Evolutionary conservation across 192 early-diverging fungal genomes (phyloP), one percentile per base, ranked within the genome.

Genomic region (Diversispora eburnea): DNA sequence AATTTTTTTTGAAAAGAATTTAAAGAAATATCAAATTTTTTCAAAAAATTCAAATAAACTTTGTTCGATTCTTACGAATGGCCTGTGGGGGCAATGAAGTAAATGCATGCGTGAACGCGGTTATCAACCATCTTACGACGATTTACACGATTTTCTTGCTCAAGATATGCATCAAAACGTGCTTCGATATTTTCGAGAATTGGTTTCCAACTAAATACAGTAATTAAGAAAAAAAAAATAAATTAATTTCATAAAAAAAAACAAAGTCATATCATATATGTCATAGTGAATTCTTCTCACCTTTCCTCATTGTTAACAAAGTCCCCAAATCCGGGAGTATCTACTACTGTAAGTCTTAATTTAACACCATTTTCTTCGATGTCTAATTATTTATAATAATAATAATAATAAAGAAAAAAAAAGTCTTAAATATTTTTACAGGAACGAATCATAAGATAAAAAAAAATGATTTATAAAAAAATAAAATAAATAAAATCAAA

Each of bases 231-330:
- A 45, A 39, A 8, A 33, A 33, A 1, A 33, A 33, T 33, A 33
- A 33, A 33, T 33, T 33, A 33, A 33, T 33, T 33, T 33, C 25
- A 41, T 13, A 15, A 17, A 52, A 61, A 51, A 19, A 55, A 49
- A 47, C 20, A 77, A 9, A 9, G 15, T 6, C 8, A 54, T 49
- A n/a, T 13, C 8, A 69, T 6, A 5, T 51, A 17, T 17, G 19
- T 0, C 3, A n/a, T 13, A 19, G 3, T 19, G 15, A 2, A n/a
- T 48, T 75, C 41, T 51, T 39, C 22, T 77, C 82, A 92, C 90
- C 93, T 92, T 57, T 94, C 90, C 70, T 98, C 95, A 81, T 99
- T 99, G 86, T 98, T 99, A 77, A 99, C 93, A 81, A 94, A 94
- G 79, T 99, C 97, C 74, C 97, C 95, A 78, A 95, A 99, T 13